A percentile compares a stretch with the other conserved stretches of the same genome.
Evolutionary conservation across 306 rosid genomes (phyloP).

Genomic region (Herpetospermum pedunculosum): DNA sequence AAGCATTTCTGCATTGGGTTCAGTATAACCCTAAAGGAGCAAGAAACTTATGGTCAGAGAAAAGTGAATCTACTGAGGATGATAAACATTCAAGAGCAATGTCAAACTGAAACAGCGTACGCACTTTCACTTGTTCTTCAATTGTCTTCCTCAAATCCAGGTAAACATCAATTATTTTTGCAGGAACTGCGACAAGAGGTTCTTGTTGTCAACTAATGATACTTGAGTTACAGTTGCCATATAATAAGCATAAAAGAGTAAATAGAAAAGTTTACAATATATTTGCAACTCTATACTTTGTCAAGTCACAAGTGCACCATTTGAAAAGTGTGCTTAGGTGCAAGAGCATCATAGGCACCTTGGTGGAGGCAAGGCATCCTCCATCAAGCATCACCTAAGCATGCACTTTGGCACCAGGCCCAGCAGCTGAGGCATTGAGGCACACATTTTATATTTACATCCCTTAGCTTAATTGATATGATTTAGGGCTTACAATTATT

Average conservation of each 20-base stretch:
- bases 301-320: neutral
- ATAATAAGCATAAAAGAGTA: neutral
- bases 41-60: slow-evolving; percentile 12
- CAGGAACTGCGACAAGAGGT: slow-evolving; percentile 48
- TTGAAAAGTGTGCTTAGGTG: neutral
- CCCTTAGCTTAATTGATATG: neutral
- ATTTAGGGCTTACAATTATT: neutral
- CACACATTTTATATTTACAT: neutral
- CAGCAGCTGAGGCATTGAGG: neutral
- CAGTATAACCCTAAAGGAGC: slow-evolving; percentile 54
- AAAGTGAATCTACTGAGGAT: neutral
- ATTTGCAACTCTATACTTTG: neutral
- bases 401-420: neutral
- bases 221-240: slow-evolving; percentile 10
- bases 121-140: slow-evolving; percentile 75
- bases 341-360: neutral
- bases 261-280: neutral
- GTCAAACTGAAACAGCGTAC: slow-evolving; percentile 14
- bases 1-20: slow-evolving; percentile 87
- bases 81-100: neutral
- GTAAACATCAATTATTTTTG: slow-evolving; percentile 66
- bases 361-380: neutral
- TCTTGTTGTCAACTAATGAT: slow-evolving; percentile 10
- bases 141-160: slow-evolving; percentile 64
- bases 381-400: neutral